A percentile compares a stretch with the other conserved stretches of the same genome.
phyloP scores from a whole-genome alignment of 208 protist species.

The Balamuthia mandrillaris region DNA sequence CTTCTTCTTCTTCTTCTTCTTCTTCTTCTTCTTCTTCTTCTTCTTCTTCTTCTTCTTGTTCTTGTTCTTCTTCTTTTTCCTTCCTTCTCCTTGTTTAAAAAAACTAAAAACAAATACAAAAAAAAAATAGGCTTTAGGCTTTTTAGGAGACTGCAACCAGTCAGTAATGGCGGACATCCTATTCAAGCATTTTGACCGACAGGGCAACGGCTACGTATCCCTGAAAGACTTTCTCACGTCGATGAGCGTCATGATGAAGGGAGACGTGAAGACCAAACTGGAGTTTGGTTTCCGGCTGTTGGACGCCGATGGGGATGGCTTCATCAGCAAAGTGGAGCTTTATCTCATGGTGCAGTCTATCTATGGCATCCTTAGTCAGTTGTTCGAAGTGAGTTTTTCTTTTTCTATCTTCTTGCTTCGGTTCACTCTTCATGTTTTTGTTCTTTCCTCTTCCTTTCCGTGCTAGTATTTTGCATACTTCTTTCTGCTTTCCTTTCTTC shows the following conservation, averaged over 20 bases:
- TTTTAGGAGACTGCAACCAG: neutral
- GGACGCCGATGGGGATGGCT: neutral
- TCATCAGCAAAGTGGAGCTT: neutral
- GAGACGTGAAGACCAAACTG: neutral
- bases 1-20: too few relatives aligned
- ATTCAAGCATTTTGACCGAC: neutral
- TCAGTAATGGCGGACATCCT: neutral
- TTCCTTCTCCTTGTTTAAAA: too few relatives aligned
- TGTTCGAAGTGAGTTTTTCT: neutral
- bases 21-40: too few relatives aligned
- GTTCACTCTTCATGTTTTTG: neutral
- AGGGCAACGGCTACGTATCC: neutral
- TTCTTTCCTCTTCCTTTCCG: neutral
- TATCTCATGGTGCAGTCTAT: neutral
- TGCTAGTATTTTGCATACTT: neutral
- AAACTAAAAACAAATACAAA: too few relatives aligned
- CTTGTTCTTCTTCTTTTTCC: too few relatives aligned
- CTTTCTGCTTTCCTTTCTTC: neutral
- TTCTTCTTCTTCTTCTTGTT: too few relatives aligned
- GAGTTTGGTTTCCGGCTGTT: neutral
- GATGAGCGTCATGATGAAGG: neutral
- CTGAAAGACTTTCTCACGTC: neutral
- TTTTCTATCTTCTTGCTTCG: too few relatives aligned
- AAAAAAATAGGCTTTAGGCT: neutral
- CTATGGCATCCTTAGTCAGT: neutral